Evolutionary conservation across 2,329 filamentous ascomycete species (phyloP).

Genomic region (Fusarium xylarioides): DNA sequence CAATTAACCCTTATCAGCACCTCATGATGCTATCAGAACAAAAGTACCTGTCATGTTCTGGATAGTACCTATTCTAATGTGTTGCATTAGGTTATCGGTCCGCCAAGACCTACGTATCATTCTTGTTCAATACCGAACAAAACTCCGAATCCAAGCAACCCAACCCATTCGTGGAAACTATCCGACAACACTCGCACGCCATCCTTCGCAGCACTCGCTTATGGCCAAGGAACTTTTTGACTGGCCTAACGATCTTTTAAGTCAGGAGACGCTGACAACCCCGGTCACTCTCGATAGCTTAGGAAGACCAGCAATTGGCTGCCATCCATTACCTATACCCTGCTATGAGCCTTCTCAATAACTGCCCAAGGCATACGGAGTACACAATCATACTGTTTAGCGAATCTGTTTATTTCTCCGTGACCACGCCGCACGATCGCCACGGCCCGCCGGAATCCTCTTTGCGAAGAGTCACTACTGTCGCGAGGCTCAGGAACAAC

Average conservation of each 20-base stretch:
- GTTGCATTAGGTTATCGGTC: slow-evolving; percentile 25
- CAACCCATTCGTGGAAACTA: slow-evolving; percentile 16
- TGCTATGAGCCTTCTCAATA: background rate
- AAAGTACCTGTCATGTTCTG: slow-evolving; percentile 25
- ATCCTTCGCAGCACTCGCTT: background rate
- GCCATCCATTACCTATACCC: background rate
- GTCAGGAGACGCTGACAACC: slow-evolving; percentile 10
- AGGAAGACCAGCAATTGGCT: slow-evolving; percentile 14
- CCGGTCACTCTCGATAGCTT: background rate
- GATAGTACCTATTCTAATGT: background rate
- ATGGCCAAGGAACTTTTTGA: slow-evolving; percentile 8
- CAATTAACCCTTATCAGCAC: slow-evolving; percentile 26
- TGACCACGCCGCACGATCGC: slow-evolving; percentile 24
- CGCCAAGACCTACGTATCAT: background rate
- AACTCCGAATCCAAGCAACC: background rate
- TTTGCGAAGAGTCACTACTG: background rate
- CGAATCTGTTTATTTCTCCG: background rate
- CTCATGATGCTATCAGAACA: slow-evolving; percentile 8
- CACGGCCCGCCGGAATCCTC: slow-evolving; percentile 35
- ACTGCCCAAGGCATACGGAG: background rate
- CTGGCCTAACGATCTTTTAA: background rate
- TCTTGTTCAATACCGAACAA: background rate
- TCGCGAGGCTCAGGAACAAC: slow-evolving; percentile 6
- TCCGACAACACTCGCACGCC: slow-evolving; percentile 4
- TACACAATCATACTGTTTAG: background rate